phyloP scores from a whole-genome alignment of 768 basidiomycete genomes.

The Suillus luteus region DNA sequence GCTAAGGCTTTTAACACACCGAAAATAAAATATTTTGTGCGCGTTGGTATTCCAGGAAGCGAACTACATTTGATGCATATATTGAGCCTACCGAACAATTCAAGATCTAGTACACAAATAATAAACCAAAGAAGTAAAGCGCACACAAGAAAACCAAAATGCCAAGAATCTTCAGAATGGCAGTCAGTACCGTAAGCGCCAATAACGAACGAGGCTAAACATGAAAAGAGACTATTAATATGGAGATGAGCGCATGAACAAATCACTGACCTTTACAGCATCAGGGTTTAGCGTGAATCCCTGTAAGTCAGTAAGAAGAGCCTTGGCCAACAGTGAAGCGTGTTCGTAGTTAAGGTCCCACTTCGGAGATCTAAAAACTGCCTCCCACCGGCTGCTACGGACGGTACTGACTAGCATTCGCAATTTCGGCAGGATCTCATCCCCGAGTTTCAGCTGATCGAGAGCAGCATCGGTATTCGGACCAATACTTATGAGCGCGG shows the following conservation, averaged over 20 bases:
- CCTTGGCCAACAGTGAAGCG: conserved; percentile 7
- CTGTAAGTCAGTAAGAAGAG: conserved; percentile 10
- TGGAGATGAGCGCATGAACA: neutral
- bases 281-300: neutral
- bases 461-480: too few species aligned
- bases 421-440: conserved; percentile 8
- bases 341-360: conserved; percentile 17
- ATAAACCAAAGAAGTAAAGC: neutral
- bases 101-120: neutral
- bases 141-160: neutral
- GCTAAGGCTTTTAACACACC: too few species aligned
- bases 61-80: too few species aligned
- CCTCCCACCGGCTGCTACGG: conserved; percentile 14
- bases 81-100: too few species aligned
- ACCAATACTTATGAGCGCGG: too few species aligned
- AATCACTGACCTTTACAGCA: neutral
- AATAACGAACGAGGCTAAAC: neutral
- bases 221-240: conserved; percentile 1
- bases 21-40: too few species aligned
- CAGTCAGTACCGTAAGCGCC: neutral
- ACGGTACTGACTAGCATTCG: neutral
- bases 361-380: neutral
- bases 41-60: too few species aligned
- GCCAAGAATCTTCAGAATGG: neutral
- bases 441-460: neutral